These are phyloP conservation scores for Epichloe glyceriae DNA, from an alignment of 2,329 filamentous ascomycete genomes.

Conservation along the genomic window DNA sequence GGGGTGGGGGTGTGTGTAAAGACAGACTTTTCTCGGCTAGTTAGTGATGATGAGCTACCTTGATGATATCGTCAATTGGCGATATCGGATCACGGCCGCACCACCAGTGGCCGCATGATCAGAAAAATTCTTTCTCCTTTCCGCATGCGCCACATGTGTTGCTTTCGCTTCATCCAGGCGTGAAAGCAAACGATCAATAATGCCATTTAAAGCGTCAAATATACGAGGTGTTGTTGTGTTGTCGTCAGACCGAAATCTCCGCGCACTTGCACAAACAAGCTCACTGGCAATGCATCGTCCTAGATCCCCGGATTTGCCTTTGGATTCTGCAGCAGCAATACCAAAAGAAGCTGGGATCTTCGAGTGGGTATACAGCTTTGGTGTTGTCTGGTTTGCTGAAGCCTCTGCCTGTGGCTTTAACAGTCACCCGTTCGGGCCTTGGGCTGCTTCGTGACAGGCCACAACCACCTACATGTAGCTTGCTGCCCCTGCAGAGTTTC, in stretches of 20 bases:
- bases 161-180: too few species aligned
- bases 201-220: too few species aligned
- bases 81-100: too few species aligned
- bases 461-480: neutral
- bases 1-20: too few species aligned
- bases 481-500: neutral
- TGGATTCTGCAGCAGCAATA: neutral
- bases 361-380: neutral
- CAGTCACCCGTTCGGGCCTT: neutral
- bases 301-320: neutral
- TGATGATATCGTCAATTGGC: too few species aligned
- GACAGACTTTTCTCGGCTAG: too few species aligned
- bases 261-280: too few species aligned
- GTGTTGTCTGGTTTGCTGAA: constrained; percentile 1
- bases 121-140: neutral
- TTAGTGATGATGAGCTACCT: too few species aligned
- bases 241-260: too few species aligned
- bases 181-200: too few species aligned
- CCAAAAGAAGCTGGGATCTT: neutral
- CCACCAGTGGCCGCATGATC: neutral
- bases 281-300: neutral
- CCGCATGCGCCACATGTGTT: neutral
- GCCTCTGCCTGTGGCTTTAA: neutral
- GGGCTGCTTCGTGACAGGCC: neutral
- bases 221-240: too few species aligned